These are phyloP conservation scores for Phytopythium kandeliae DNA, from an alignment of 352 stramenopile species.

Conservation along the genomic window DNA sequence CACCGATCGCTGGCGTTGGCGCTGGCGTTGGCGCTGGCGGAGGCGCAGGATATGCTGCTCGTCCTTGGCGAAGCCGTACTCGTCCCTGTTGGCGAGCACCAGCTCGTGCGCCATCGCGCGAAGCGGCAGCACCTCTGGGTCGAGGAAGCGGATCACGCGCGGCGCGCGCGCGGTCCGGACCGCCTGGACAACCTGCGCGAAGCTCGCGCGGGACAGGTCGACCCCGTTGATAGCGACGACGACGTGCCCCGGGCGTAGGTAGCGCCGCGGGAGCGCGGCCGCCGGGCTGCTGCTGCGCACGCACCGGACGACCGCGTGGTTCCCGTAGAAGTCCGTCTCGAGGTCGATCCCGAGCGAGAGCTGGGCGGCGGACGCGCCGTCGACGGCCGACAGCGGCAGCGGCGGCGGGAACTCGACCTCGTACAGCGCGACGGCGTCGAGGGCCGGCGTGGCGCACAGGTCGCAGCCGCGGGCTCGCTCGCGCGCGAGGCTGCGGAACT, in stretches of 20 bases:
- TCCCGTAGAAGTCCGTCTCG: constrained; percentile 53
- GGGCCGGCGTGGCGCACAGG: constrained; percentile 19
- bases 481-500: constrained; percentile 37
- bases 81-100: constrained; percentile 40
- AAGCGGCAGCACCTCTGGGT: constrained; percentile 32
- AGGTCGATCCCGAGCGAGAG: constrained; percentile 40
- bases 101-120: constrained; percentile 20
- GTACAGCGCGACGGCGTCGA: constrained; percentile 39
- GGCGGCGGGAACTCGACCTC: constrained; percentile 43
- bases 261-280: constrained; percentile 16
- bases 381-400: not conserved
- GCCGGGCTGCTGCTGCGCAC: constrained; percentile 28
- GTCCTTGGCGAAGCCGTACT: constrained; percentile 59
- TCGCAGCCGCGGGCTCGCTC: constrained; percentile 20
- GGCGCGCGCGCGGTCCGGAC: constrained; percentile 17
- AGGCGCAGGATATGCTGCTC: constrained; percentile 51
- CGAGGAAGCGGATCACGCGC: constrained; percentile 39
- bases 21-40: constrained; percentile 26
- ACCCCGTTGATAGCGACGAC: constrained; percentile 43
- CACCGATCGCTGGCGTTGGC: constrained; percentile 5
- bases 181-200: constrained; percentile 24
- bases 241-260: constrained; percentile 29
- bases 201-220: constrained; percentile 27
- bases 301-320: constrained; percentile 37
- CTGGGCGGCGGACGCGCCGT: not conserved